These are phyloP conservation scores for Hypoxylon perforatum DNA, from an alignment of 495 filamentous ascomycete genomes.

Conservation along the genomic window DNA sequence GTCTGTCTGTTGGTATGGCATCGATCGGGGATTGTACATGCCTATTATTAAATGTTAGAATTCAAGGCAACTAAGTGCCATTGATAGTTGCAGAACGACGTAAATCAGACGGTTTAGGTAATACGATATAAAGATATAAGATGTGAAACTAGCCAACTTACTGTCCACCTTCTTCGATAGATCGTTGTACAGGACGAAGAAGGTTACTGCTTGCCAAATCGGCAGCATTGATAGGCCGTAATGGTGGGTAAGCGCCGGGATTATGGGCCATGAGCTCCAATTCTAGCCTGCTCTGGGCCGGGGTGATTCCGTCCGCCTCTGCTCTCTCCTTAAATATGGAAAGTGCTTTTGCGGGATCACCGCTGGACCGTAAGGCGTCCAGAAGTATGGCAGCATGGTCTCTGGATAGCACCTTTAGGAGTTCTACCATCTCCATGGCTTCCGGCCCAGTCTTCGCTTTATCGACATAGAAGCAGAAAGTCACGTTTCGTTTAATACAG, in stretches of 20 bases:
- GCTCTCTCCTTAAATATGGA: conserved; percentile 6
- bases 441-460: conserved; percentile 18
- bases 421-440: conserved; percentile 22
- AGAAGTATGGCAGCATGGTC: conserved; percentile 5
- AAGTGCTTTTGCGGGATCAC: conserved; percentile 4
- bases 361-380: neutral
- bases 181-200: conserved; percentile 3
- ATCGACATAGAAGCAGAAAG: conserved; percentile 17
- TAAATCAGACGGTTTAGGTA: no score
- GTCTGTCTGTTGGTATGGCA: neutral
- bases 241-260: conserved; percentile 7
- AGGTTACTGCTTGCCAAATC: conserved; percentile 24
- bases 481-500: conserved; percentile 6
- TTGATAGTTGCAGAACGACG: no score
- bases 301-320: neutral
- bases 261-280: conserved; percentile 26
- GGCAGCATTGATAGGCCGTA: conserved; percentile 10
- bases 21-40: neutral
- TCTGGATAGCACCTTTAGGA: conserved; percentile 17
- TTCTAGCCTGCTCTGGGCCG: conserved; percentile 9
- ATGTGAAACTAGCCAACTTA: neutral
- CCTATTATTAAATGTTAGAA: neutral
- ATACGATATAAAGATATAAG: no score
- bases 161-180: neutral
- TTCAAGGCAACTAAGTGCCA: no score